Percentiles rank a stretch among this genome's conserved stretches.
These are phyloP conservation scores for Coccomyxa sp. DNA, from an alignment of 139 green algal genomes.

Conservation along the genomic window DNA sequence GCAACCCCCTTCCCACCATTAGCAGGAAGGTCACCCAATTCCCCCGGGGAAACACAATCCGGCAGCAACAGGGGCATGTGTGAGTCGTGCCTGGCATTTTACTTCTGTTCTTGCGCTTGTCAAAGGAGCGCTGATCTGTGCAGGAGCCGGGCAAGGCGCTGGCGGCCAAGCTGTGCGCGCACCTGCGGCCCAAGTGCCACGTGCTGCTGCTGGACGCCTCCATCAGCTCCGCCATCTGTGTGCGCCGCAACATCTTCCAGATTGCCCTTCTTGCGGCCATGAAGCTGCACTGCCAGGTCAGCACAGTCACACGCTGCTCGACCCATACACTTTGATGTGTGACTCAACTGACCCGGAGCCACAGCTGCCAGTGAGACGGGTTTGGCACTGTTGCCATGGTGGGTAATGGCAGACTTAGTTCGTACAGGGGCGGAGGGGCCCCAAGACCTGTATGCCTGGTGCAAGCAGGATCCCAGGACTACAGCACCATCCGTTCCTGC, in stretches of 20 bases:
- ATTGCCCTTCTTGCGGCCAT: slow-evolving; percentile 74
- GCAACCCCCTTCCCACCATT: too few species aligned
- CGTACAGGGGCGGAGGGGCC: neutral
- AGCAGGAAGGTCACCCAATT: too few species aligned
- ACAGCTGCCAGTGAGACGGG: neutral
- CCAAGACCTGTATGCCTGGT: neutral
- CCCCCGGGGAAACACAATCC: too few species aligned
- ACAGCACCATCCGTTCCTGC: neutral
- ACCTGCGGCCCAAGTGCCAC: slow-evolving; percentile 84
- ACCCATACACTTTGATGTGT: slow-evolving; percentile 13
- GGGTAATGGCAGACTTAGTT: neutral
- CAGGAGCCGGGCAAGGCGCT: slow-evolving; percentile 29
- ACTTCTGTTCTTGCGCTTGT: too few species aligned
- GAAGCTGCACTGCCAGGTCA: slow-evolving; percentile 76
- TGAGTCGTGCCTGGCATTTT: too few species aligned
- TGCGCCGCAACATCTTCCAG: slow-evolving; percentile 85
- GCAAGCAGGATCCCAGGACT: neutral
- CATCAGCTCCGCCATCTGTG: slow-evolving; percentile 69
- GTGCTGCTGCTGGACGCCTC: slow-evolving; percentile 76
- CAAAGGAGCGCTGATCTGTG: neutral
- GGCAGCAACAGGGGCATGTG: neutral
- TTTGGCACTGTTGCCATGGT: neutral
- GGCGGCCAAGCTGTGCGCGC: slow-evolving; percentile 57
- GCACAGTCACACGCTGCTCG: slow-evolving; percentile 22
- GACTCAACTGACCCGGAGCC: neutral